Evolutionary conservation across 345 rosid genomes (phyloP).

Genomic region (Luvunga scandens): DNA sequence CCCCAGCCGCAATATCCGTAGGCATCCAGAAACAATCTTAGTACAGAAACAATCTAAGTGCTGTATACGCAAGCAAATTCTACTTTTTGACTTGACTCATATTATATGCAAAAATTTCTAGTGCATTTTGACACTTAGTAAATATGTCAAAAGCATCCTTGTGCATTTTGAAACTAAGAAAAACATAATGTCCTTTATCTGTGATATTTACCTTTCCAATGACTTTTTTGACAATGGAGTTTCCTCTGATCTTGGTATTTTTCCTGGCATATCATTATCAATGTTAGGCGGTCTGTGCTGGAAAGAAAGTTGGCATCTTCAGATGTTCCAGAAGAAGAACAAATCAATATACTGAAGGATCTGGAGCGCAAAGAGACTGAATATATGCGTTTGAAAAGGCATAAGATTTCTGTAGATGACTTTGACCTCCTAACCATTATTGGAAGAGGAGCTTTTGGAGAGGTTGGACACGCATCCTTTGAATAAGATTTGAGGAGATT

Average conservation of each 20-base stretch:
- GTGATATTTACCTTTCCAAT: not conserved
- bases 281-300: constrained; percentile 59
- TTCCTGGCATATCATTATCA: constrained; percentile 16
- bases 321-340: constrained; percentile 71
- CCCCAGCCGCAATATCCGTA: not conserved
- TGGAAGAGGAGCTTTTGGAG: constrained; percentile 96
- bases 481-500: constrained; percentile 2
- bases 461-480: constrained; percentile 47
- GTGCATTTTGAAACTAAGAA: not conserved
- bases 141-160: not conserved
- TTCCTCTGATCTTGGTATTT: constrained; percentile 11
- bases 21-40: too few species aligned
- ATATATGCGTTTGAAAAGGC: constrained; percentile 78
- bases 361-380: constrained; percentile 85
- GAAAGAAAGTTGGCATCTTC: constrained; percentile 73
- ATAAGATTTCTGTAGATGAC: constrained; percentile 82
- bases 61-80: not conserved
- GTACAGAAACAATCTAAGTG: too few species aligned
- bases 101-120: not conserved
- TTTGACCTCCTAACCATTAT: constrained; percentile 75
- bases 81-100: not conserved
- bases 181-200: not conserved
- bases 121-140: not conserved
- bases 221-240: constrained; percentile 1
- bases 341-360: constrained; percentile 64